Evolutionary conservation across 345 rosid genomes (phyloP).

Genomic region (Hevea brasiliensis): DNA sequence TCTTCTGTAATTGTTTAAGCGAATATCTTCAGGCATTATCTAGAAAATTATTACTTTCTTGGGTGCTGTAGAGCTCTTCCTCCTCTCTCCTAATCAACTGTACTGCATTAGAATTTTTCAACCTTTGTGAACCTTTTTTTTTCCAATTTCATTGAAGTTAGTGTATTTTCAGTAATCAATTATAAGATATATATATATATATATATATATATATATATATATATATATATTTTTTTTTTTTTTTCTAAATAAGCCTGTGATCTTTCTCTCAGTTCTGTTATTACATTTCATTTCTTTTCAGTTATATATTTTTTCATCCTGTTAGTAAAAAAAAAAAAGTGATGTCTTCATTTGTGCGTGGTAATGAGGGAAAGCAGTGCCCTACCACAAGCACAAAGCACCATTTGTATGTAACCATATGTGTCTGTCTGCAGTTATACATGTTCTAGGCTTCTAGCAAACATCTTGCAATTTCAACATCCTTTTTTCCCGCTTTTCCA

Average conservation of each 20-base stretch:
- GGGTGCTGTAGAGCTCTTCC: not conserved
- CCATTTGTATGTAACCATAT: not conserved
- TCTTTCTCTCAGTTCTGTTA: not conserved
- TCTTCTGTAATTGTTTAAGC: not conserved
- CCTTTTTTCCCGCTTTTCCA: not conserved
- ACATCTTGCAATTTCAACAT: not conserved
- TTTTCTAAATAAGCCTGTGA: too few species aligned
- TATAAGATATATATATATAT: too few species aligned
- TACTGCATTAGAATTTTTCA: not conserved
- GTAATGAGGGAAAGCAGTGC: too few species aligned
- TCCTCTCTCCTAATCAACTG: not conserved
- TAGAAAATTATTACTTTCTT: not conserved
- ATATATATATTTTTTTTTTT: too few species aligned
- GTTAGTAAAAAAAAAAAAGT: not conserved
- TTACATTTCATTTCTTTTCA: not conserved
- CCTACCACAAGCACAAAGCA: not conserved
- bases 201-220: too few species aligned
- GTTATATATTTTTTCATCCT: constrained; percentile 5
- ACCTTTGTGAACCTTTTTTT: not conserved
- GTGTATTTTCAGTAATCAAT: not conserved
- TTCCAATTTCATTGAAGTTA: not conserved
- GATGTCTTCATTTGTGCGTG: not conserved
- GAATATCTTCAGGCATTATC: not conserved
- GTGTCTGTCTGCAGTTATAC: not conserved
- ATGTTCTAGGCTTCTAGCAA: not conserved